Base-by-base conservation (phyloP, 1,284 basidiomycete species). In the Anthracocystis panici-leucophaei region DNA sequence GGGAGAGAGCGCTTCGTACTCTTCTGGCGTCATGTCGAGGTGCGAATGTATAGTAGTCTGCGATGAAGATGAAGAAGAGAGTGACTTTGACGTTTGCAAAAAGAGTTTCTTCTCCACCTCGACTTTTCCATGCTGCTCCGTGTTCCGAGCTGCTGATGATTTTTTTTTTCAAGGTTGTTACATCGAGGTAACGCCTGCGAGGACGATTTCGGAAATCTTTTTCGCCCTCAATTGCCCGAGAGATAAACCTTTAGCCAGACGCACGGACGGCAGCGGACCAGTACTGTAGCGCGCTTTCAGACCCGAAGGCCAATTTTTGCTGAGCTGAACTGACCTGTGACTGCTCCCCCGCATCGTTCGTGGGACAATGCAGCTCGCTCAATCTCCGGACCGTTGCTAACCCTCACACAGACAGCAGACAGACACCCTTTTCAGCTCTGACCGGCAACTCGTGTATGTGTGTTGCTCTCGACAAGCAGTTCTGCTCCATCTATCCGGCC, bases 1-100 rank as follows among this genome's bases (percentile, higher is more conserved):
- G 50, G 90, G 89, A 21, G 91, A 88, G 78, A 95, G 89, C 59
- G 90, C 91, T 79, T 95, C 93, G 87, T 94, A 91, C 35, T 81
- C 91, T 88, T 82, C 88, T 62, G 85, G 85, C 66, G 88, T 89
- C 86, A 95, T 91, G 7, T 91, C 93, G 64, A 38, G 38, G 18
- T 14, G 11, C 52, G 53, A 14, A 31, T 20, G 45, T 42, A n/a
- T n/a, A n/a, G n/a, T n/a, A n/a, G n/a, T n/a, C n/a, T n/a, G n/a
- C n/a, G n/a, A n/a, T 27, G 33, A 33, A 9, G 55, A 23, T 23
- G 42, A 8, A 8, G 25, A 46, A 58, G 21, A n/a, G 20, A 41
- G 16, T 33, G 21, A 49, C 66, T 61, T 57, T 12, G 41, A 93
- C 85, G 89, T 88, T 84, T 89, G 93, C 75, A 8, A 38, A 38